Evolutionary conservation across 192 early-diverging fungal species (phyloP).

Genomic region (Podila minutissima): DNA sequence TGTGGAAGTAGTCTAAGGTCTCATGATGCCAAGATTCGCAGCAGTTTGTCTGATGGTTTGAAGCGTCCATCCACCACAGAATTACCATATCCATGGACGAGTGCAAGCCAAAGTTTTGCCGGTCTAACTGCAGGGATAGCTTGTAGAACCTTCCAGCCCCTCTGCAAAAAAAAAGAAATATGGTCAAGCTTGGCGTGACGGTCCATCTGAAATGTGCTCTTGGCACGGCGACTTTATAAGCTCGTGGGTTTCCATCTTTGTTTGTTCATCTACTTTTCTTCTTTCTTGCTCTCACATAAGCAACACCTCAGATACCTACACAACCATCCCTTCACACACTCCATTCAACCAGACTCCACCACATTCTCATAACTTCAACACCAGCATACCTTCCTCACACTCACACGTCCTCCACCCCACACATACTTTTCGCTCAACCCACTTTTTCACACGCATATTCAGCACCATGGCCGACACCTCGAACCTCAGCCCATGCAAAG

Average conservation of each 20-base stretch:
- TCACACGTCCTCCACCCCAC: background rate
- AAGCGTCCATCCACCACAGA: too few relatives aligned
- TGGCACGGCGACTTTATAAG: background rate
- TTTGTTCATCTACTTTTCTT: background rate
- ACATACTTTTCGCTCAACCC: conserved; percentile 1
- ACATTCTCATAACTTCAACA: background rate
- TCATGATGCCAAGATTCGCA: conserved; percentile 1
- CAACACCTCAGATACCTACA: background rate
- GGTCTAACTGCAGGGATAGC: background rate
- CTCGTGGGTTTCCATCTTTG: background rate
- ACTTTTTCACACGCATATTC: background rate
- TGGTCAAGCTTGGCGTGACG: background rate
- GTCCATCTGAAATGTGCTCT: background rate
- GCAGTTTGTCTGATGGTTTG: background rate
- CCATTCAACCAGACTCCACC: background rate
- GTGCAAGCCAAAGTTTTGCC: too few relatives aligned
- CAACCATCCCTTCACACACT: background rate
- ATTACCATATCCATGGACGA: too few relatives aligned
- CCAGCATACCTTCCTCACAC: background rate
- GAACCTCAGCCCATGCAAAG: conserved; percentile 49
- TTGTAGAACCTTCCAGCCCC: background rate
- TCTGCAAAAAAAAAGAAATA: background rate
- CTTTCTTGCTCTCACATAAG: too few relatives aligned
- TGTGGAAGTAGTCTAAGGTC: too few relatives aligned
- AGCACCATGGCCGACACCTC: conserved; percentile 27